Evolutionary conservation across 176 grass and related monocot genomes (phyloP).

Genomic region (Cenchrus purpureus): DNA sequence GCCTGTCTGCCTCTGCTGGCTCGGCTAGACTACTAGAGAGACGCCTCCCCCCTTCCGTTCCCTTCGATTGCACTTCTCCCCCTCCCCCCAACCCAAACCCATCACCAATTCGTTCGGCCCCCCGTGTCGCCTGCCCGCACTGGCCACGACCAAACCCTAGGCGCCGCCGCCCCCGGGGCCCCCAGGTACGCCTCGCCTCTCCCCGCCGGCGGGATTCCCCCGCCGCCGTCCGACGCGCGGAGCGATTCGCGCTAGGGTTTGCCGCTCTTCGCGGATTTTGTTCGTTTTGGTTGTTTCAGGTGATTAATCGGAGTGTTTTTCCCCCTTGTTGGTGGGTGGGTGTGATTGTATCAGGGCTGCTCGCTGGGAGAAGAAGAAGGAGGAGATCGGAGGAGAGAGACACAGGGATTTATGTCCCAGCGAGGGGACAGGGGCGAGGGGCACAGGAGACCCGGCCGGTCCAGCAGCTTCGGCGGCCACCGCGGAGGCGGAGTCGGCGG

Average conservation of each 20-base stretch:
- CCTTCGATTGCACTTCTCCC: constrained; percentile 50
- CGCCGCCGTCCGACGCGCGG: neutral
- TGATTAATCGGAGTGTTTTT: neutral
- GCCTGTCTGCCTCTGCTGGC: neutral
- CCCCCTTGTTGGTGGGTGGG: neutral
- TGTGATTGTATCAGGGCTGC: constrained; percentile 49
- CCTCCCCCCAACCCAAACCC: constrained; percentile 40
- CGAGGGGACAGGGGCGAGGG: constrained; percentile 77
- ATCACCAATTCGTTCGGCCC: constrained; percentile 36
- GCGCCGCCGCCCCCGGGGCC: constrained; percentile 59
- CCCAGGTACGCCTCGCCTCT: constrained; percentile 25
- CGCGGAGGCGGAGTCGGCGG: constrained; percentile 69
- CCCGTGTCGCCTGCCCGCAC: constrained; percentile 34
- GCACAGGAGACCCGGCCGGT: constrained; percentile 80
- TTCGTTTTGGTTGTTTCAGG: neutral
- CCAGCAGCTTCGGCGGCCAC: constrained; percentile 68
- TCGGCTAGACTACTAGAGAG: neutral
- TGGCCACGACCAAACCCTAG: constrained; percentile 68
- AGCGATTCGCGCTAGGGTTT: constrained; percentile 10
- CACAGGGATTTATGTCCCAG: constrained; percentile 81
- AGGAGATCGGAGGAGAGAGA: constrained; percentile 55
- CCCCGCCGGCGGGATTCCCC: neutral
- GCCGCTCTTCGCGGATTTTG: constrained; percentile 3
- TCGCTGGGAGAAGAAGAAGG: constrained; percentile 28
- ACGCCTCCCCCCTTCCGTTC: constrained; percentile 3